Evolutionary conservation across 331 rosid genomes (phyloP).

Genomic region (Dryas integrifolia): DNA sequence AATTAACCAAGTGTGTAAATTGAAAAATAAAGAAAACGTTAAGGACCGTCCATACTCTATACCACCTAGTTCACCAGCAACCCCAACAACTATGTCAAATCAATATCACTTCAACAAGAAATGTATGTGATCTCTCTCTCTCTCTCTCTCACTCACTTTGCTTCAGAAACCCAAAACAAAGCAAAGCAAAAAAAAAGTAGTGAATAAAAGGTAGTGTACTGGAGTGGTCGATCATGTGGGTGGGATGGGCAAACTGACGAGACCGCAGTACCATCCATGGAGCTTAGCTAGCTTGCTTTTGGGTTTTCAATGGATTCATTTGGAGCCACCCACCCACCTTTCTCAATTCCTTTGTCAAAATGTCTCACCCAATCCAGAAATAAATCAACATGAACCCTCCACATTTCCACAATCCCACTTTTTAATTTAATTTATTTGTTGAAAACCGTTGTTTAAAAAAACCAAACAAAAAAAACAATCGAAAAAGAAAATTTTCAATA

Average conservation of each 20-base stretch:
- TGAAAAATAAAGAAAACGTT: too few species aligned
- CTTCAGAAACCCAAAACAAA: constrained; percentile 14
- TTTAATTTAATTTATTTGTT: too few species aligned
- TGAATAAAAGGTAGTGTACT: neutral
- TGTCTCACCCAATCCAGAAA: constrained; percentile 41
- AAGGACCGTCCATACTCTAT: neutral
- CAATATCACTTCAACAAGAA: constrained; percentile 41
- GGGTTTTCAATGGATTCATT: neutral
- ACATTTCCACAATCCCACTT: too few species aligned
- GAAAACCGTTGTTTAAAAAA: too few species aligned
- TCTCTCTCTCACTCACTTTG: constrained; percentile 20
- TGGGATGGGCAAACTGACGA: constrained; percentile 17
- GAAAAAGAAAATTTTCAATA: constrained; percentile 6
- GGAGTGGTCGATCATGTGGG: constrained; percentile 6
- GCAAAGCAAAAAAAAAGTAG: neutral
- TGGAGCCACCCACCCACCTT: constrained; percentile 18
- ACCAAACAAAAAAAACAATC: neutral
- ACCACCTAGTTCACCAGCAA: constrained; percentile 38
- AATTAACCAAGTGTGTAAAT: too few species aligned
- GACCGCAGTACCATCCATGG: neutral
- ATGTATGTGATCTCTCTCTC: neutral
- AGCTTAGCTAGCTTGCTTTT: too few species aligned
- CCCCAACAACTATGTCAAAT: constrained; percentile 46
- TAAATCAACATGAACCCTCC: neutral
- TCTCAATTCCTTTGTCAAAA: constrained; percentile 27